These are phyloP conservation scores for Kodamaea fungicola DNA, from an alignment of 1,139 yeast genomes.

Conservation along the genomic window DNA sequence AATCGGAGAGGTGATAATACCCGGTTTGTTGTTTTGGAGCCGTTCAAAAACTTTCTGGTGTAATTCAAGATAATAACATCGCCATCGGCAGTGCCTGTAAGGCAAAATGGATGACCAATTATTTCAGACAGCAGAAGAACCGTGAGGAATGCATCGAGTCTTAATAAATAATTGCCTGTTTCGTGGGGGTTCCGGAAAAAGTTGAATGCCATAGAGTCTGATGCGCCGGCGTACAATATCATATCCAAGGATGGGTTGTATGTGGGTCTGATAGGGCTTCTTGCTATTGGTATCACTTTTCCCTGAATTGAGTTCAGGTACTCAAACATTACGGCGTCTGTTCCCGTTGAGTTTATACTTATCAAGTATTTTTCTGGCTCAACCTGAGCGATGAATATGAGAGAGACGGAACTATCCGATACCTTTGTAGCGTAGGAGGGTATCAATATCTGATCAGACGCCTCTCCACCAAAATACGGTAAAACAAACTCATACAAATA, in stretches of 20 bases:
- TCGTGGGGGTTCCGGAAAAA: slow-evolving; percentile 37
- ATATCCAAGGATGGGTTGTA: slow-evolving; percentile 19
- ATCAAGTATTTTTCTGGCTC: slow-evolving; percentile 28
- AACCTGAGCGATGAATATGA: slow-evolving; percentile 38
- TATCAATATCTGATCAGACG: slow-evolving; percentile 8
- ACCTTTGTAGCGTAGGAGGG: slow-evolving; percentile 52
- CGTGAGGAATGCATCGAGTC: slow-evolving; percentile 30
- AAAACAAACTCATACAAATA: slow-evolving; percentile 60
- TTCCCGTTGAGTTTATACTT: slow-evolving; percentile 48
- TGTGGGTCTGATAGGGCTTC: slow-evolving; percentile 22
- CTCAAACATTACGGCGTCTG: slow-evolving; percentile 41
- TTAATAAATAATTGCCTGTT: slow-evolving; percentile 25
- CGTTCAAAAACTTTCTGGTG: slow-evolving; percentile 34
- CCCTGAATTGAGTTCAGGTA: slow-evolving; percentile 37
- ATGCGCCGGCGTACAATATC: slow-evolving; percentile 14
- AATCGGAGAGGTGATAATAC: slow-evolving; percentile 30
- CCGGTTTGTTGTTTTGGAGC: slow-evolving; percentile 30
- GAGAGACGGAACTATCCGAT: slow-evolving; percentile 49
- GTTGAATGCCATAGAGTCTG: slow-evolving; percentile 28
- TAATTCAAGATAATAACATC: slow-evolving; percentile 35
- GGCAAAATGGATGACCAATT: slow-evolving; percentile 56
- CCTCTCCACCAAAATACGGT: slow-evolving; percentile 16
- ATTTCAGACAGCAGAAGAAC: slow-evolving; percentile 28
- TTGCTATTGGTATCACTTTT: slow-evolving; percentile 19
- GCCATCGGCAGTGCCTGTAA: slow-evolving; percentile 67